Evolutionary conservation across 345 rosid species (phyloP).

Genomic region (Trapa bicornis): DNA sequence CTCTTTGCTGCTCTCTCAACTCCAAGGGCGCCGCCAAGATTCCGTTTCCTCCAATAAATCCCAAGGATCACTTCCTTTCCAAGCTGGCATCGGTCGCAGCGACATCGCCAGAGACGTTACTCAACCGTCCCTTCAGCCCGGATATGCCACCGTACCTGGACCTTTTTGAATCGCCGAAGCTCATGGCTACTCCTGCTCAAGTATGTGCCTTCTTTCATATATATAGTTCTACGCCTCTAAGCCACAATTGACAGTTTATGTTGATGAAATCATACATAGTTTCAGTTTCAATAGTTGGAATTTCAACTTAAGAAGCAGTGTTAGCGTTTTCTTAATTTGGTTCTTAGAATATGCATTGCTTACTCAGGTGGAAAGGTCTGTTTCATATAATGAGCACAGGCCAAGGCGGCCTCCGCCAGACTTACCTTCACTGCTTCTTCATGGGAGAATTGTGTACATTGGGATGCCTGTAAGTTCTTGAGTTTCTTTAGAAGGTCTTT

Average conservation of each 20-base stretch:
- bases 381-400: slow-evolving; percentile 41
- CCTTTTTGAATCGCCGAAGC: slow-evolving; percentile 56
- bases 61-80: slow-evolving; percentile 61
- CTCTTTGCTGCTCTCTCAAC: slow-evolving; percentile 23
- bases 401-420: slow-evolving; percentile 70
- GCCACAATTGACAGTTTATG: too few species aligned
- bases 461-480: slow-evolving; percentile 71
- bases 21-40: slow-evolving; percentile 38
- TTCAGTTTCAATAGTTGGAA: neutral
- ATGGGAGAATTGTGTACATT: slow-evolving; percentile 72
- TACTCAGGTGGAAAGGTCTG: slow-evolving; percentile 25
- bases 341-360: neutral
- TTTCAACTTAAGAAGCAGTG: neutral
- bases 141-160: slow-evolving; percentile 60
- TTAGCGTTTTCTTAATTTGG: neutral
- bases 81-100: slow-evolving; percentile 52
- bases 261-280: too few species aligned
- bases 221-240: too few species aligned
- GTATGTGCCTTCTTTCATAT: slow-evolving; percentile 11
- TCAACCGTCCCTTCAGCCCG: slow-evolving; percentile 32
- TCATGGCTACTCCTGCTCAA: slow-evolving; percentile 77
- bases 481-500: neutral
- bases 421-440: slow-evolving; percentile 62
- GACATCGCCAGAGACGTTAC: slow-evolving; percentile 41
- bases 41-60: slow-evolving; percentile 59